Conservation (phyloP, 2,329 filamentous ascomycete species). For the Neophaeococcomyces mojaviensis region DNA sequence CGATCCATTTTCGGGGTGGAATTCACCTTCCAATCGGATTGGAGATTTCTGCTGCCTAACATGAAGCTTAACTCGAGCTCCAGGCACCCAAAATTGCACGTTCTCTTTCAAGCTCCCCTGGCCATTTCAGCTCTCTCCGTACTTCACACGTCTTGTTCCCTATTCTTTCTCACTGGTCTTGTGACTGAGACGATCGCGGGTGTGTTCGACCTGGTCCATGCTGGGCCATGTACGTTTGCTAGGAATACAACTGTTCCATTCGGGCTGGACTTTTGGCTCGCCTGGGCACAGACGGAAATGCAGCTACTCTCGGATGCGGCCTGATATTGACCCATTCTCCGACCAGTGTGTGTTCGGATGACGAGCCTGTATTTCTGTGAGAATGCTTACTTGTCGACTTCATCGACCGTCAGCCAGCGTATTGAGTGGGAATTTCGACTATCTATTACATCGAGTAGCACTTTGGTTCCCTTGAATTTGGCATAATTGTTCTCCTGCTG, state of each 20-base stretch:
- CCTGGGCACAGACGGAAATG: too few relatives aligned
- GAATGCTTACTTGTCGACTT: neutral
- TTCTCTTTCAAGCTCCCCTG: too few relatives aligned
- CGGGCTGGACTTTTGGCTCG: too few relatives aligned
- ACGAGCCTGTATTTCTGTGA: neutral
- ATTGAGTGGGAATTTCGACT: too few relatives aligned
- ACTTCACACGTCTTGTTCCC: neutral
- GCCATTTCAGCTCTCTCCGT: too few relatives aligned
- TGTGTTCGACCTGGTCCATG: neutral
- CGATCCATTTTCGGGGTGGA: neutral
- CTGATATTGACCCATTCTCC: neutral
- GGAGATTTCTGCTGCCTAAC: neutral
- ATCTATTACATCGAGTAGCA: too few relatives aligned
- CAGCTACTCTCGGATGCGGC: neutral
- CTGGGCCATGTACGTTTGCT: too few relatives aligned
- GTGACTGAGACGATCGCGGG: neutral
- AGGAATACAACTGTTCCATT: too few relatives aligned
- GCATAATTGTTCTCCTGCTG: too few relatives aligned
- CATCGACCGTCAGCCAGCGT: neutral
- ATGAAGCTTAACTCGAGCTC: slow-evolving; percentile 2
- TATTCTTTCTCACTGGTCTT: neutral
- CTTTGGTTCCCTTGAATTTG: too few relatives aligned
- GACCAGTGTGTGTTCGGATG: neutral
- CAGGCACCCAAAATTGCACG: slow-evolving; percentile 1
- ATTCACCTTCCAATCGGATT: neutral